Conservation (phyloP, 2,329 filamentous ascomycete species). For the Pseudopyrenochaeta lycopersici region DNA sequence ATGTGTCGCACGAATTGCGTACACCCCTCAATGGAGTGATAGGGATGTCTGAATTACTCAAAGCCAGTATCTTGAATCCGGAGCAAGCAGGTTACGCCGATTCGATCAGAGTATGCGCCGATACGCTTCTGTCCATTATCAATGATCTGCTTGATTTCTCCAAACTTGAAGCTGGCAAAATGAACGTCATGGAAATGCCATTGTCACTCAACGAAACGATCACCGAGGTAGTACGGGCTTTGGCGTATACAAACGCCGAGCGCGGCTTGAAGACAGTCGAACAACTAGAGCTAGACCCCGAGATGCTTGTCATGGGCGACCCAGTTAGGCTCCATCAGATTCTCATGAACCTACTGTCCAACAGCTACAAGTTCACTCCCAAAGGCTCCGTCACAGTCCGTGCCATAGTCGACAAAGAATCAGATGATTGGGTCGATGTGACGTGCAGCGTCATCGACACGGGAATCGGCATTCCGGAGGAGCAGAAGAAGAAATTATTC, state of each 20-base stretch:
- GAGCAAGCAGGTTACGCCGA: slow-evolving; percentile 71
- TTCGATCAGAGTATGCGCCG: slow-evolving; percentile 71
- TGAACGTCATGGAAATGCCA: slow-evolving; percentile 68
- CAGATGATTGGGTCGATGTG: slow-evolving; percentile 73
- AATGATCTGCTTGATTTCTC: slow-evolving; percentile 63
- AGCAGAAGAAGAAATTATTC: slow-evolving; percentile 86
- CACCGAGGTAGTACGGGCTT: slow-evolving; percentile 69
- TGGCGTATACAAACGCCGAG: slow-evolving; percentile 70
- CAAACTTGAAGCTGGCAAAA: slow-evolving; percentile 63
- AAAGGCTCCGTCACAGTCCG: slow-evolving; percentile 85
- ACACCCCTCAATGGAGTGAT: slow-evolving; percentile 65
- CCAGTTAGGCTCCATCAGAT: slow-evolving; percentile 62
- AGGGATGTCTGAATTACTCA: slow-evolving; percentile 68
- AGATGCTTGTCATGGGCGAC: slow-evolving; percentile 62
- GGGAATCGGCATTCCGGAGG: slow-evolving; percentile 86
- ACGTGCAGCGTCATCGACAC: slow-evolving; percentile 90
- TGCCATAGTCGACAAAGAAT: slow-evolving; percentile 76
- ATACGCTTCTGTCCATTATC: slow-evolving; percentile 62
- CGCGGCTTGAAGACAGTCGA: slow-evolving; percentile 68
- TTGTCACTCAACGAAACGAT: slow-evolving; percentile 66
- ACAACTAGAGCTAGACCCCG: slow-evolving; percentile 62
- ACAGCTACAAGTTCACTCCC: slow-evolving; percentile 94
- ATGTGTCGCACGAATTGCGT: slow-evolving; percentile 66
- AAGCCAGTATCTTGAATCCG: slow-evolving; percentile 63
- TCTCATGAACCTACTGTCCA: slow-evolving; percentile 83